Evolutionary conservation across 139 green algal species (phyloP).

Genomic region (Coelastrella sp.): DNA sequence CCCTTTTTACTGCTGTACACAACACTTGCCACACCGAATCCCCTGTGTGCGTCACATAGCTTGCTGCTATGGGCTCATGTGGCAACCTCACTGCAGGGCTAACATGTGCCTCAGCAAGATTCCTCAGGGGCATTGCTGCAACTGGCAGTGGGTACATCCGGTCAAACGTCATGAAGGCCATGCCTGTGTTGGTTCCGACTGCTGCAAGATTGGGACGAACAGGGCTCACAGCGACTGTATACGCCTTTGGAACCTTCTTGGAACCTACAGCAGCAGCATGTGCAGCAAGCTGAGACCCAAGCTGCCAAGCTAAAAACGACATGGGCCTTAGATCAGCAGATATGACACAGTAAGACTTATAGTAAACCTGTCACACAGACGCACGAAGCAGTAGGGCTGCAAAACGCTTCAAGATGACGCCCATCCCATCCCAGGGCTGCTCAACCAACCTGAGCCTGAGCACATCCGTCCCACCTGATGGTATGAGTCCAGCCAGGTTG

Average conservation of each 20-base stretch:
- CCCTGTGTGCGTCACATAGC: constrained; percentile 42
- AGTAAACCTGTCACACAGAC: too few species aligned
- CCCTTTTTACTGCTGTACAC: constrained; percentile 26
- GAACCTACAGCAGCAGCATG: constrained; percentile 26
- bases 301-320: not conserved
- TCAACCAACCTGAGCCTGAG: too few species aligned
- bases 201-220: constrained; percentile 52
- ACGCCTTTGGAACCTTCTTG: constrained; percentile 68
- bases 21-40: constrained; percentile 37
- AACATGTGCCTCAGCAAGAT: constrained; percentile 38
- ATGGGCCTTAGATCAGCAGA: too few species aligned
- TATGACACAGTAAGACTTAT: too few species aligned
- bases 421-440: too few species aligned
- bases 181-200: constrained; percentile 58
- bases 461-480: constrained; percentile 34
- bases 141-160: constrained; percentile 50
- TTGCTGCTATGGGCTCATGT: constrained; percentile 7
- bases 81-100: constrained; percentile 23
- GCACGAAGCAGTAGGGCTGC: too few species aligned
- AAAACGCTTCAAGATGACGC: too few species aligned
- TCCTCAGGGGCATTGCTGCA: constrained; percentile 49
- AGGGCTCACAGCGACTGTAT: constrained; percentile 60
- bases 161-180: constrained; percentile 51
- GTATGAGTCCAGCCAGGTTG: constrained; percentile 53
- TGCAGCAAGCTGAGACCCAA: not conserved